These are phyloP conservation scores for Raddia guianensis DNA, from an alignment of 176 grass and related monocot genomes.

Conservation along the genomic window DNA sequence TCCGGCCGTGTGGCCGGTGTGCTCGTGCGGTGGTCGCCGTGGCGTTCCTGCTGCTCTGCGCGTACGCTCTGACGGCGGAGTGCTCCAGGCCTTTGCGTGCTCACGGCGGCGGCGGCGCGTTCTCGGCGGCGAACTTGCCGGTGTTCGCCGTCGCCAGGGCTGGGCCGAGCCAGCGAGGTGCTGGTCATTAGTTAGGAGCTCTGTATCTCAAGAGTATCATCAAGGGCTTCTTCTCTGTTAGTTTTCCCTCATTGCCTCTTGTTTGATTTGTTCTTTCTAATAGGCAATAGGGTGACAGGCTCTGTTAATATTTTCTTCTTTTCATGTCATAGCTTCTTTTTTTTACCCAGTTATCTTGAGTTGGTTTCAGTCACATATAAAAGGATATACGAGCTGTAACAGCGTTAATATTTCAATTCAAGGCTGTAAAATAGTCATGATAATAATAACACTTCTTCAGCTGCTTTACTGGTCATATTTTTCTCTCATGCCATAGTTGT, in stretches of 20 bases:
- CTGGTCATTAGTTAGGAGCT: slow-evolving; percentile 58
- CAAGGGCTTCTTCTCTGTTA: background rate
- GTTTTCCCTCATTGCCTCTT: background rate
- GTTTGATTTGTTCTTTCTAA: slow-evolving; percentile 46
- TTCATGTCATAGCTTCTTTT: background rate
- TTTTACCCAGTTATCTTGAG: background rate
- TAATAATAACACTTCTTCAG: background rate
- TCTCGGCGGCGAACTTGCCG: slow-evolving; percentile 24
- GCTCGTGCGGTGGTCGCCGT: background rate
- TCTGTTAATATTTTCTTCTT: slow-evolving; percentile 4
- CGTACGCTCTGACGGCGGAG: slow-evolving; percentile 42
- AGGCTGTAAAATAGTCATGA: background rate
- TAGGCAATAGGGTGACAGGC: background rate
- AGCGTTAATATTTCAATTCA: background rate
- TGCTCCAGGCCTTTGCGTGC: slow-evolving; percentile 55
- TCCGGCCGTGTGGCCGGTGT: background rate
- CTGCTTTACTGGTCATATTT: slow-evolving; percentile 9
- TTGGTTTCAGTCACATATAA: background rate
- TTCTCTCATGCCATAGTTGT: background rate
- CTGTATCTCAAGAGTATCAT: background rate
- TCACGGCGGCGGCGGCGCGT: background rate
- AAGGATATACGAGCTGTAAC: background rate
- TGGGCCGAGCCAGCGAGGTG: slow-evolving; percentile 57
- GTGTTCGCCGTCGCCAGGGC: slow-evolving; percentile 54
- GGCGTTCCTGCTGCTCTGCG: slow-evolving; percentile 53